A percentile compares a stretch with the other conserved stretches of the same genome.
phyloP scores from a whole-genome alignment of 768 basidiomycete species.

The Boletus rufocinnamomeus region DNA sequence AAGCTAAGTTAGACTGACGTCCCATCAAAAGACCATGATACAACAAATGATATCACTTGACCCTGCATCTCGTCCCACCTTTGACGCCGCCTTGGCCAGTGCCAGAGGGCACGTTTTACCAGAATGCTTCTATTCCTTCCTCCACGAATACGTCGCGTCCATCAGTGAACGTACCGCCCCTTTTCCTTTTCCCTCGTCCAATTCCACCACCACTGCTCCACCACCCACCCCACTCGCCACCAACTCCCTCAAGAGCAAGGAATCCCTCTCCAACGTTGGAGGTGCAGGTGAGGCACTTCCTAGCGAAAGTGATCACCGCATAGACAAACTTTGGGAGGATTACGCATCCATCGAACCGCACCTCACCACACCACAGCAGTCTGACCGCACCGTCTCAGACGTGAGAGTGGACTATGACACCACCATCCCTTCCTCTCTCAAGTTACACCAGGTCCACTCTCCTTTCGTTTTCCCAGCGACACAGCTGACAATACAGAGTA shows the following conservation, averaged over 20 bases:
- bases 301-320: conserved; percentile 79
- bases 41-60: conserved; percentile 88
- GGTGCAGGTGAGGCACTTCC: conserved; percentile 49
- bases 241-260: conserved; percentile 22
- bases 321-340: conserved; percentile 85
- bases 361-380: conserved; percentile 47
- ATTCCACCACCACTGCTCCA: conserved; percentile 31
- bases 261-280: conserved; percentile 10
- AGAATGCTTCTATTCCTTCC: conserved; percentile 91
- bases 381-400: conserved; percentile 50
- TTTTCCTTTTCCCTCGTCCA: conserved; percentile 41
- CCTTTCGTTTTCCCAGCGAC: no score
- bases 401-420: conserved; percentile 56
- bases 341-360: conserved; percentile 82
- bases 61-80: conserved; percentile 74
- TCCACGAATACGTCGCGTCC: conserved; percentile 85
- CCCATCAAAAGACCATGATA: conserved; percentile 66
- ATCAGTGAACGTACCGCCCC: conserved; percentile 66
- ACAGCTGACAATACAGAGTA: conserved; percentile 30
- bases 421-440: conserved; percentile 42
- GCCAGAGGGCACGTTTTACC: conserved; percentile 84
- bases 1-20: conserved; percentile 22
- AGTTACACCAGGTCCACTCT: conserved; percentile 58
- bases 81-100: conserved; percentile 73
- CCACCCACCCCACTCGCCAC: conserved; percentile 36